Evolutionary conservation across 148 eudicot genomes (phyloP).

Genomic region (Chenopodium album): DNA sequence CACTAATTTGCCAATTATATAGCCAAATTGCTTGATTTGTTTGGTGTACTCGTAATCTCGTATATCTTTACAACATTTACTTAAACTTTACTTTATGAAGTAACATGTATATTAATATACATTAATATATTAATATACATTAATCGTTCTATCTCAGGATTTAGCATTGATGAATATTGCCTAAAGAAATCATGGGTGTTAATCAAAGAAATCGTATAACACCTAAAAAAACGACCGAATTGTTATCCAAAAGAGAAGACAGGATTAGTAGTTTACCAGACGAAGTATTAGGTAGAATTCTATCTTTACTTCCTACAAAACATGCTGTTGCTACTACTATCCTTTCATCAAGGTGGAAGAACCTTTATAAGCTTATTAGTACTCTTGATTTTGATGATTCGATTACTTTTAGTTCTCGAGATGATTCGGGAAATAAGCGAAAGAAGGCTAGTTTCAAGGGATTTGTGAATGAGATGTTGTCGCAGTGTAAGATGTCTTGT

Average conservation of each 20-base stretch:
- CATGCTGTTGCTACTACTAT: conserved; percentile 20
- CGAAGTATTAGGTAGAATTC: conserved; percentile 19
- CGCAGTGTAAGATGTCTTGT: background rate
- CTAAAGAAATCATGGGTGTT: conserved; percentile 1
- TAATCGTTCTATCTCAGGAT: background rate
- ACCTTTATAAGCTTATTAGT: conserved; percentile 16
- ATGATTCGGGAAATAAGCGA: background rate
- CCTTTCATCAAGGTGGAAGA: conserved; percentile 20
- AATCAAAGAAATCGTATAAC: conserved; percentile 5
- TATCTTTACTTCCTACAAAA: conserved; percentile 25
- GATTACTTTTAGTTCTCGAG: background rate
- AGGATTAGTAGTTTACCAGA: conserved; percentile 20
- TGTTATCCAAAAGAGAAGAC: conserved; percentile 1
- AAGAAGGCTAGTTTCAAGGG: conserved; percentile 4
- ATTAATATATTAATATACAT: background rate
- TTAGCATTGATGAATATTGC: background rate
- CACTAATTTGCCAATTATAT: too few species aligned
- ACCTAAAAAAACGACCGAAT: background rate
- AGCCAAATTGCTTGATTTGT: background rate
- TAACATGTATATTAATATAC: background rate
- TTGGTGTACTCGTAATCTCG: too few species aligned
- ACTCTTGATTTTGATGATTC: conserved; percentile 29
- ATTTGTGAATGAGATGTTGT: conserved; percentile 11
- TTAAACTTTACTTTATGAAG: too few species aligned
- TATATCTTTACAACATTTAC: background rate